Base-by-base conservation (phyloP, 768 basidiomycete species). In the Phlebiopsis flavidoalba region DNA sequence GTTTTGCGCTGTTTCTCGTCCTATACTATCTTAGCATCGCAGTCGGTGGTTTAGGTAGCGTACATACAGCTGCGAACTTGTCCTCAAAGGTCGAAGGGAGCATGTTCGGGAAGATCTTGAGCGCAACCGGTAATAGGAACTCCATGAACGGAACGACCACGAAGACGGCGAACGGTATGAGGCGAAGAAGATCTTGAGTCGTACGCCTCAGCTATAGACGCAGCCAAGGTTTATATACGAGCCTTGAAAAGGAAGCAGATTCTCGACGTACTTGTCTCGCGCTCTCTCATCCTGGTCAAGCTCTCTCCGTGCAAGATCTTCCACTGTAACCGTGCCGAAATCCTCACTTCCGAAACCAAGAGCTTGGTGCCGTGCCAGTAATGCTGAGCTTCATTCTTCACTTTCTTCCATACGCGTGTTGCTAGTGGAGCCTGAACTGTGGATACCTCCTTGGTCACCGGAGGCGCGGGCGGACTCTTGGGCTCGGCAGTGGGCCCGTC, bases 141-240 rank as follows among this genome's bases (percentile, higher is more conserved):
- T 98, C 97, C 96, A 98, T 98, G 81, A 98, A 98, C 0, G 97
- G 97, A 2, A 99, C 93, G 67, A 97, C 80, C 64, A 98, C 71
- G 76, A 99, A 98, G 53, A 93, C 93, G 7, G 91, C 85, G 74
- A 99, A 99, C 1, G 97, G 97, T 22, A 98, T 87, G 14, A 99
- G 86, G 33, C 97, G 86, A 57, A 99, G 75, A 33, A 98, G 71
- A 74, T 99, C 97, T 74, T 88, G 87, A 0, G 95, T 98, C 1
- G 97, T 99, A 49, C 96, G 87, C 74, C 82, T 90, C 67, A 98
- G 77, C 95, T 98, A 33, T 51, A 61, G n/a, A 35, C 26, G 17
- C 33, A 31, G 19, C 24, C 40, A 26, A 40, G 62, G 6, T 11
- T n/a, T 37, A 65, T 19, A 54, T 5, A 11, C 19, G 8, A 19